Base-by-base conservation (phyloP, 2,329 filamentous ascomycete species). In the Exophiala mesophila region DNA sequence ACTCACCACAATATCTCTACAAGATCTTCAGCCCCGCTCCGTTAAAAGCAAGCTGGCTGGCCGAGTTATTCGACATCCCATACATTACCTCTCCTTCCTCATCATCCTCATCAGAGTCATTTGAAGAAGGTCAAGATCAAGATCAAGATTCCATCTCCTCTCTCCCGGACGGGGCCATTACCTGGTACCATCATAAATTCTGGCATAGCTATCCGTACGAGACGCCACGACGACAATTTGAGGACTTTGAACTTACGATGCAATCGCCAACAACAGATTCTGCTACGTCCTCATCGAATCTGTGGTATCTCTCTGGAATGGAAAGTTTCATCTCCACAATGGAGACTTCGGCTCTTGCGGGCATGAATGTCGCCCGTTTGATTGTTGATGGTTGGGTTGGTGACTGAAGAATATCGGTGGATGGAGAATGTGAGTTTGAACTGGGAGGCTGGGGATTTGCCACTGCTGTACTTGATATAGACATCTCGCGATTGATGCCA, bases 301-400 rank as follows among this genome's bases (percentile, higher is more conserved):
- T 71, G 9, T 72, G 74, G 74, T 82, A 82, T 55, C 80, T 77
- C 4, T 70, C 71, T 39, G 76, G 74, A 0, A 94, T 97, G 31
- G 90, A 97, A 66, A 83, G 83, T 54, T 96, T 98, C 61, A 94
- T 97, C 54, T 92, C 85, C 7, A 95, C 88, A 0, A 97, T 98
- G 92, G 92, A 98, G 71, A 96, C 92, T 5, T 95, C 82, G 61
- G 85, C 87, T 1, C 65, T 97, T 54, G 92, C 92, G 80, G 92
- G 92, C 4, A 71, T 64, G 59, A 81, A 82, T 47, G 69, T 76
- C 41, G 71, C 70, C 12, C 69, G 71, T 42, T 73, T 78, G 50
- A 78, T 78, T 36, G 58, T 63, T 58, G 74, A 76, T 39, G 70
- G 51, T 26, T 50, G 51, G 42, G 46, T 43, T 10, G 38, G 43